Evolutionary conservation across 805 yeast species (phyloP).

Genomic region (Lipomyces mesembrius): DNA sequence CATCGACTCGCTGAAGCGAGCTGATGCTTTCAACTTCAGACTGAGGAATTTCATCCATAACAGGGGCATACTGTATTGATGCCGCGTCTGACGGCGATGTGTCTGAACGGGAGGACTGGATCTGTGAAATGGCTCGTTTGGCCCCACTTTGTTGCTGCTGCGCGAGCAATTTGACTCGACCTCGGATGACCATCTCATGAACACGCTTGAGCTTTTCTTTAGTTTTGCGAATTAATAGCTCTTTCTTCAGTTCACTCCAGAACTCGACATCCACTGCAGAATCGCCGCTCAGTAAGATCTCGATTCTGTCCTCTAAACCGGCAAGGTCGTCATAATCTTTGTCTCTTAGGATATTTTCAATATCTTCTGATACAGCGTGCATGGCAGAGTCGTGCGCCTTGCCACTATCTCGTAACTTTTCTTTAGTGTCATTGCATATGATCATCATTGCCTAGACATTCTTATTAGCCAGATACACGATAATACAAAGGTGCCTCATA

Average conservation of each 20-base stretch:
- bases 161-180: conserved; percentile 21
- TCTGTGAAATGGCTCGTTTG: conserved; percentile 10
- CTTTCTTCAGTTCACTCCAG: conserved; percentile 41
- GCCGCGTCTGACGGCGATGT: not conserved
- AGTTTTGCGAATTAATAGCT: conserved; percentile 39
- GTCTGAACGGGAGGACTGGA: conserved; percentile 10
- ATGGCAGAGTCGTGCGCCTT: not conserved
- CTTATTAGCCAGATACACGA: not conserved
- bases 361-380: conserved; percentile 37
- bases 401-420: conserved; percentile 1
- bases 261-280: conserved; percentile 41
- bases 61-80: conserved; percentile 16
- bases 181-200: conserved; percentile 25
- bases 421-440: conserved; percentile 27
- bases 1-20: too few relatives aligned
- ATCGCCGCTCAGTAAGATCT: conserved; percentile 33
- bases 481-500: conserved; percentile 1
- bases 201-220: conserved; percentile 26
- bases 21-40: not conserved
- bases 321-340: conserved; percentile 41
- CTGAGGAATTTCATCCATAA: conserved; percentile 24
- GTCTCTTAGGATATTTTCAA: conserved; percentile 41
- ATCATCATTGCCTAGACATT: conserved; percentile 12
- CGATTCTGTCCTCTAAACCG: conserved; percentile 37
- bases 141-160: conserved; percentile 17